Base-by-base conservation (phyloP, 78 protist species). In the Dictyostelium brefeldianum region DNA sequence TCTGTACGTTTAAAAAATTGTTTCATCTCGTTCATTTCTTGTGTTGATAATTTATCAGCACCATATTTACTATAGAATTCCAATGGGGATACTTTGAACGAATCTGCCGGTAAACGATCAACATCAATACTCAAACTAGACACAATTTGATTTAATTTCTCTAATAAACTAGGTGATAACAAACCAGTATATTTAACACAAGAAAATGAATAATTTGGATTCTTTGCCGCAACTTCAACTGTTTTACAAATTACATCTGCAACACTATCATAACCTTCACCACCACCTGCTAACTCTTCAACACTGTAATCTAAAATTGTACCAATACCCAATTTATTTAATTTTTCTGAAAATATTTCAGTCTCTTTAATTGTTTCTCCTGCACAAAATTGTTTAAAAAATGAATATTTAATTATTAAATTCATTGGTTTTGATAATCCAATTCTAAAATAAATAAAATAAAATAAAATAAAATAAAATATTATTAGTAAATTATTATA, bases 351-450 rank as follows among this genome's bases (percentile, higher is more conserved):
- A n/a, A 78, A 65, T 25, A 17, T 46, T 12, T 27, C 54, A 6
- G 96, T 85, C 17, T 80, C 89, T 43, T 69, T 84, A 43, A 93
- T 70, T 12, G 81, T 77, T 31, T 93, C 96, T 15, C 96, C 96
- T 17, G 96, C 96, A 70, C 96, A 93, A 73, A 93, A 93, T 20
- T 93, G 96, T 82, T 93, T 93, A 46, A 85, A 93, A 70, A 93
- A 93, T 48, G 89, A 65, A 50, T 77, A 31, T 77, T 67, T 90
- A 36, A 90, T 79, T n/a, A 90, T 36, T 20, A 29, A 89, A 50
- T 79, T 47, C 74, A 89, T 18, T 71, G 87, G 85, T 78, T 9
- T 22, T 36, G 89, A 67, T 50, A 89, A 25, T 67, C 94, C 83
- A 5, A 25, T 47, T 73, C 82, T 83, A 73, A 56, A 74, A 82